Evolutionary conservation across 2,329 filamentous ascomycete genomes (phyloP), one percentile per base, ranked within the genome.

Genomic region (Hypoxylon sp.): DNA sequence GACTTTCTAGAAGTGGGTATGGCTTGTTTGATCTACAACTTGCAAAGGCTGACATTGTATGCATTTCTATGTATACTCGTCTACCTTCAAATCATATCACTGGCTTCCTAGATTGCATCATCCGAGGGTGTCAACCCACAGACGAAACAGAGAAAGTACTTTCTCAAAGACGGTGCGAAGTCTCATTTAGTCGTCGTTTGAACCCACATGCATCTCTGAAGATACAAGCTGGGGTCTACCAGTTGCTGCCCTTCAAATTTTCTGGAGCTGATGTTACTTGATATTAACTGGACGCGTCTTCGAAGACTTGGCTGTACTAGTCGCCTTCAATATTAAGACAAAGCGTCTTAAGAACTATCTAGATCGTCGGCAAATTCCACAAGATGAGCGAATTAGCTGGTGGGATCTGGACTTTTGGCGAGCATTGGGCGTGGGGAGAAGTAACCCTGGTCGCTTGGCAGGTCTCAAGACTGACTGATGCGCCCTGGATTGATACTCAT

Each of bases 381-480:
- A 41, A 51, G 46, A 60, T 14, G 7, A 16, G 25, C 57, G 56
- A 62, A 61, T 61, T 43, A 59, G 54, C 52, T 61, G 58, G 55
- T 59, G 43, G 27, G 30, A 41, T 12, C 62, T 65, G 29, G 63
- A 48, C 43, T 46, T 45, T 48, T 70, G 54, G 53, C 41, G 19
- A 12, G 21, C 47, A 46, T 34, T 58, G 57, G 59, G 61, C 64
- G 63, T 56, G 67, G 65, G 57, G 65, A 39, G 19, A 47, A 62
- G 45, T 27, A 23, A 41, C 57, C 71, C 70, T 71, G 70, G 72
- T 65, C 57, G 61, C 78, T 79, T 79, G 77, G 77, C 78, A 73
- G 69, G 78, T 79, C 74, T 78, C 77, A 78, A 74, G 71, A 74
- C 52, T 75, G 74, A 74, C 69, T 74, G 74, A 76, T 72, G 74